These are phyloP conservation scores for Tulasnella calospora DNA, from an alignment of 768 basidiomycete species.

Conservation along the genomic window DNA sequence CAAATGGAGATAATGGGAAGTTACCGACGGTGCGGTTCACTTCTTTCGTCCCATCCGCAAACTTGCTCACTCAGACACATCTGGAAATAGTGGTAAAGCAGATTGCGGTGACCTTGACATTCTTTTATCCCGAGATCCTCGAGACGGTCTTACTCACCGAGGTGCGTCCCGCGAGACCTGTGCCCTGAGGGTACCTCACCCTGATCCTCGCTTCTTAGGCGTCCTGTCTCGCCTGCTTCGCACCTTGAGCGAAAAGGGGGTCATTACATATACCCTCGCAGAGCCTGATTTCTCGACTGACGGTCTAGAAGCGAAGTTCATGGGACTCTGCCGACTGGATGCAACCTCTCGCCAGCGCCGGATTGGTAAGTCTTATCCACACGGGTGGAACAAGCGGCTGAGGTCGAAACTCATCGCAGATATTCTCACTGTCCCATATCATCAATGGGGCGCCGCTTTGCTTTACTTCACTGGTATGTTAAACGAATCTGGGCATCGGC, in stretches of 20 bases:
- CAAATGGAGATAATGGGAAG: conserved; percentile 89
- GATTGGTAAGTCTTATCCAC: conserved; percentile 46
- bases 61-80: not conserved
- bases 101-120: conserved; percentile 92
- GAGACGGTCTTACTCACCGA: conserved; percentile 68
- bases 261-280: conserved; percentile 78
- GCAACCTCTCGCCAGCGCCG: conserved; percentile 52
- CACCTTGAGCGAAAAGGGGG: conserved; percentile 50
- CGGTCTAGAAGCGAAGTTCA: conserved; percentile 71
- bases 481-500: not conserved
- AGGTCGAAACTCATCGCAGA: conserved; percentile 42
- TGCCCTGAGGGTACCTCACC: conserved; percentile 13
- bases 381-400: not conserved
- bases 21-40: conserved; percentile 63
- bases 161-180: conserved; percentile 43
- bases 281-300: conserved; percentile 56
- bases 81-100: conserved; percentile 57
- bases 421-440: conserved; percentile 76
- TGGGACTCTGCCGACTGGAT: conserved; percentile 64
- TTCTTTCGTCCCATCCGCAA: conserved; percentile 11
- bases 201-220: conserved; percentile 40
- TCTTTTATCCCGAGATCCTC: conserved; percentile 67
- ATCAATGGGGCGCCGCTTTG: conserved; percentile 71
- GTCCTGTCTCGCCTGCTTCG: conserved; percentile 56
- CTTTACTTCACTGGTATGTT: conserved; percentile 81